Percentiles rank a stretch among this genome's conserved stretches.
These are phyloP conservation scores for Grosmannia clavigera DNA, from an alignment of 2,329 filamentous ascomycete genomes.

Conservation along the genomic window DNA sequence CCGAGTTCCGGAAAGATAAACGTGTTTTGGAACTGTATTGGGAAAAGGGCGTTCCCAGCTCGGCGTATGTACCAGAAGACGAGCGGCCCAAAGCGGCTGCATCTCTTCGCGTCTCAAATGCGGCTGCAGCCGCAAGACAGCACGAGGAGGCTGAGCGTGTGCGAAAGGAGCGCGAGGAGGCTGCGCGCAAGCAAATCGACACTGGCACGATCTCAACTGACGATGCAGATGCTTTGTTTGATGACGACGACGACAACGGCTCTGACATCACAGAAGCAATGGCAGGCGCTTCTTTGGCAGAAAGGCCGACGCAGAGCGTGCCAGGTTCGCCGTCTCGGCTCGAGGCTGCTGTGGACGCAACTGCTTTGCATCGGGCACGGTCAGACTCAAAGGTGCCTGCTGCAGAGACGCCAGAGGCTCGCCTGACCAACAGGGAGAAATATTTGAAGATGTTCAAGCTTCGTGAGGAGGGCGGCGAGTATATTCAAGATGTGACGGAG, in stretches of 20 bases:
- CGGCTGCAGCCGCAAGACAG: constrained; percentile 63
- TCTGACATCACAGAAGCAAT: constrained; percentile 85
- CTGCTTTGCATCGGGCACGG: constrained; percentile 66
- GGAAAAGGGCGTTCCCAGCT: constrained; percentile 98
- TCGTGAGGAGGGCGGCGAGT: constrained; percentile 83
- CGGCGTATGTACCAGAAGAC: constrained; percentile 90
- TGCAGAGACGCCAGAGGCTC: constrained; percentile 61
- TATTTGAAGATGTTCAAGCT: constrained; percentile 83
- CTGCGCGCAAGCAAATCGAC: constrained; percentile 83
- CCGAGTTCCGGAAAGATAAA: constrained; percentile 96
- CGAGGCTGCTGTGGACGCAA: constrained; percentile 49
- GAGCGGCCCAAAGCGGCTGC: constrained; percentile 78
- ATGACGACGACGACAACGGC: constrained; percentile 78
- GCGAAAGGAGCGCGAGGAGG: constrained; percentile 80
- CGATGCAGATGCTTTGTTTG: constrained; percentile 89
- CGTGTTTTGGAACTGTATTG: constrained; percentile 93
- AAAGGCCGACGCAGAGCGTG: constrained; percentile 89
- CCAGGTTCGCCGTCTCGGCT: constrained; percentile 80
- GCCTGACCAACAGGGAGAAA: constrained; percentile 88
- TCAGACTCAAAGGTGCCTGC: constrained; percentile 87
- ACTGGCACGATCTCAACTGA: constrained; percentile 89
- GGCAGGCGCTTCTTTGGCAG: constrained; percentile 77
- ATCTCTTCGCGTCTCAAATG: constrained; percentile 61
- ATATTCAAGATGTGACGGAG: constrained; percentile 96
- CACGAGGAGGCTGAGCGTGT: constrained; percentile 72